phyloP scores from a whole-genome alignment of 2,329 filamentous ascomycete species.

The Herpotrichia juniperi region DNA sequence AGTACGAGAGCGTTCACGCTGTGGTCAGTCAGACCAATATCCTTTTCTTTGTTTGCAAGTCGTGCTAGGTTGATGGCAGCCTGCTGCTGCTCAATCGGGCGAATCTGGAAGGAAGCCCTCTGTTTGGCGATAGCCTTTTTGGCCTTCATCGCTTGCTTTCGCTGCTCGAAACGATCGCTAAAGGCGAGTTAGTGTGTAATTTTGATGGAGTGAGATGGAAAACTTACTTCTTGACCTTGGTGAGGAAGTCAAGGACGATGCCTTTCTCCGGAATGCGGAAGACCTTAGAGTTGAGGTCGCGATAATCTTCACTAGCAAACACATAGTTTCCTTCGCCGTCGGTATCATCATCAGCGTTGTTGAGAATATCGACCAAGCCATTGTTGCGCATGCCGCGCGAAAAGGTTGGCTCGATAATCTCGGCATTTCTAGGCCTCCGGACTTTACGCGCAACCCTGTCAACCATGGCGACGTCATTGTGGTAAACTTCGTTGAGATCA shows the following conservation, averaged over 20 bases:
- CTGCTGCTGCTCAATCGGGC: conserved; percentile 65
- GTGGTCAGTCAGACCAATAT: conserved; percentile 55
- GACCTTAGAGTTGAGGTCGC: conserved; percentile 45
- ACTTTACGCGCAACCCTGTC: conserved; percentile 49
- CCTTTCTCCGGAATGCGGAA: conserved; percentile 53
- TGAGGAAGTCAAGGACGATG: conserved; percentile 65
- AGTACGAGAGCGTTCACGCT: conserved; percentile 60
- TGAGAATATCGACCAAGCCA: conserved; percentile 54
- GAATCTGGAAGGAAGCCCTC: conserved; percentile 34
- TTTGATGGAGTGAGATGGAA: not conserved
- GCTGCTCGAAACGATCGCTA: conserved; percentile 32
- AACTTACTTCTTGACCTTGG: conserved; percentile 58
- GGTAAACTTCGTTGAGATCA: conserved; percentile 30
- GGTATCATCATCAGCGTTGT: conserved; percentile 50
- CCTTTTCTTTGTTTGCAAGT: conserved; percentile 58
- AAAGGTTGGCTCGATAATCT: conserved; percentile 55
- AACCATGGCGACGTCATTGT: conserved; percentile 35
- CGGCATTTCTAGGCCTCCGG: conserved; percentile 57
- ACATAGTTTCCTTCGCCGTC: conserved; percentile 51
- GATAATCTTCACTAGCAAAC: conserved; percentile 49
- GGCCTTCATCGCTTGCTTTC: conserved; percentile 15
- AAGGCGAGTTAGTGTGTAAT: conserved; percentile 16
- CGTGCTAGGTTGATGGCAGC: conserved; percentile 68
- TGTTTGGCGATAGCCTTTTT: conserved; percentile 24
- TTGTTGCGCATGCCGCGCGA: conserved; percentile 66